These are phyloP conservation scores for Amborella trichopoda DNA, from an alignment of 164 flowering plant species.

Conservation along the genomic window DNA sequence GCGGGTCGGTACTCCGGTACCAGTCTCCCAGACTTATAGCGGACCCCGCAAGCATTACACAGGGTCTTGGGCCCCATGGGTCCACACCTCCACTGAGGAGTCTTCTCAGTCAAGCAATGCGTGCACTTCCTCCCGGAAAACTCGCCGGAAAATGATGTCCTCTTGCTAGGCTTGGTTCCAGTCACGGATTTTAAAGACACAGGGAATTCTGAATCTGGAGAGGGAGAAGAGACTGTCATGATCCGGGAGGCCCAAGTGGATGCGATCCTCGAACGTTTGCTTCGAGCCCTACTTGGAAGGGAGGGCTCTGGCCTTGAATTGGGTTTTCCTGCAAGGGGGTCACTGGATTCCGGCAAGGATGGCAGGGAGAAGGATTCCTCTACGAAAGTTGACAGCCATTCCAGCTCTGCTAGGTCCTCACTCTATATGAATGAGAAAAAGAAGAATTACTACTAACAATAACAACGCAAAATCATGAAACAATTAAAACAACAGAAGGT, in stretches of 20 bases:
- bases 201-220: too few relatives aligned
- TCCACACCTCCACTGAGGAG: constrained; percentile 68
- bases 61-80: constrained; percentile 59
- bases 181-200: too few relatives aligned
- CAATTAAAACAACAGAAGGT: too few relatives aligned
- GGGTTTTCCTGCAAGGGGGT: constrained; percentile 9
- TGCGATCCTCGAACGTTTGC: constrained; percentile 26
- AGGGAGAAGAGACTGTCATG: not conserved
- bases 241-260: constrained; percentile 1
- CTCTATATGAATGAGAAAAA: too few relatives aligned
- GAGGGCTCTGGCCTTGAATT: constrained; percentile 15
- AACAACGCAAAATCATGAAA: too few relatives aligned
- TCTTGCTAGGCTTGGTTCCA: too few relatives aligned
- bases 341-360: constrained; percentile 8
- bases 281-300: constrained; percentile 19
- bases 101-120: constrained; percentile 60
- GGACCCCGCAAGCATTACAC: constrained; percentile 59
- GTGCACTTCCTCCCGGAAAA: constrained; percentile 28
- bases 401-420: constrained; percentile 52
- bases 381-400: constrained; percentile 59
- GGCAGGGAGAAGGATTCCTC: constrained; percentile 42
- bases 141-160: constrained; percentile 6
- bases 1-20: constrained; percentile 66
- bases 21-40: constrained; percentile 57
- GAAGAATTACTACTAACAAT: too few relatives aligned